Evolutionary conservation across 139 green algal genomes (phyloP), one percentile per base, ranked within the genome.

Genomic region (Dunaliella primolecta): DNA sequence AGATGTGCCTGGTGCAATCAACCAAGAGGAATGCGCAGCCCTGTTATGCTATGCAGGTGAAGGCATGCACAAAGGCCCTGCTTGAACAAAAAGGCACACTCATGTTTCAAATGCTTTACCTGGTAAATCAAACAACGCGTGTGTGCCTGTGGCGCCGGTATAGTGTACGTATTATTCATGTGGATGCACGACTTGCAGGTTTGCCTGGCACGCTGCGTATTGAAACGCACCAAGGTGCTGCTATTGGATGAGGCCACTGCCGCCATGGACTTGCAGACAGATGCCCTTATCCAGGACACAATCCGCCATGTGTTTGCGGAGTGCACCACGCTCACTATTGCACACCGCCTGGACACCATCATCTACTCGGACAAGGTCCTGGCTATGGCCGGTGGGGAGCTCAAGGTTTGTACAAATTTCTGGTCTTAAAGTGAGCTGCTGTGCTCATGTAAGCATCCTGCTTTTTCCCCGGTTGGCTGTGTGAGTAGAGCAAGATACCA

Each of bases 201-300:
- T 86, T 98, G 96, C 92, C 93, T 96, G 89, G 92, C 89, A 11
- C 91, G 91, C 72, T 92, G 89, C 56, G 89, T 93, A 84, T 80
- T 93, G 24, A 92, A 92, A 87, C 38, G 38, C 1, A 91, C 82
- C 0, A 88, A 89, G 70, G 88, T 98, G 7, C 85, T 96, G 72
- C 90, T 96, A 87, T 87, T 97, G 88, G 94, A 98, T 83, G 94
- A 95, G 86, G 93, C 93, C 36, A 97, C 93, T 1, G 90, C 92
- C 7, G 87, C 88, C 23, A 93, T 95, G 76, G 93, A 96, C 84
- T 81, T 92, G 80, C 83, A 92, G 84, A 92, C 89, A 15, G 89
- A 93, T 64, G 7, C 87, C 75, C 80, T 93, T 2, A 89, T 93
- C 64, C 90, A 93, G 79, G 84, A 87, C 75, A 93, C 90, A 37